Percentiles rank a stretch among this genome's conserved stretches.
Conservation (phyloP, 1,284 basidiomycete genomes). For the Laetiporus sulphureus region DNA sequence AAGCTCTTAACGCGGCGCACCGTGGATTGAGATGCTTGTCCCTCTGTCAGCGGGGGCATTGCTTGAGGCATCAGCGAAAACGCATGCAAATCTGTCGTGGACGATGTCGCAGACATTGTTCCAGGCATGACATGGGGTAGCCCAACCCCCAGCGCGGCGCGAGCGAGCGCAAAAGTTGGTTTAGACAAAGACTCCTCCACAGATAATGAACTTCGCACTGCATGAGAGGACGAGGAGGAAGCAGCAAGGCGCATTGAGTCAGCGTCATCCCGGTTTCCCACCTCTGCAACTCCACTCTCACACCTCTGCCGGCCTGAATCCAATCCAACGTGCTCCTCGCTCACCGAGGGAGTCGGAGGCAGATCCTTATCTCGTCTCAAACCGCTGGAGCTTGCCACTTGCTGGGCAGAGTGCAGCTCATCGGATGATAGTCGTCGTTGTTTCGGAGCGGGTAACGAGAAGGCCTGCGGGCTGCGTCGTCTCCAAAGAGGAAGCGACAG, state of each 20-base stretch:
- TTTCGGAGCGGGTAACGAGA: constrained; percentile 20
- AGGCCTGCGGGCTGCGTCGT: constrained; percentile 31
- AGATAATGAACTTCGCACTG: constrained; percentile 13
- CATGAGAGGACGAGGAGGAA: constrained; percentile 14
- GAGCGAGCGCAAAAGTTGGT: constrained; percentile 43
- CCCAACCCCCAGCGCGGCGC: constrained; percentile 52
- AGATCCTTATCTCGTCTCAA: constrained; percentile 53
- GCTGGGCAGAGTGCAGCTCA: constrained; percentile 23
- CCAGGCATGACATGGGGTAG: constrained; percentile 45
- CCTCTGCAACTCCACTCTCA: constrained; percentile 2
- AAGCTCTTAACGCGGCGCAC: constrained; percentile 44
- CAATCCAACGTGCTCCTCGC: constrained; percentile 12
- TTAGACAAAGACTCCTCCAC: constrained; percentile 21
- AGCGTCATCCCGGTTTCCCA: constrained; percentile 7
- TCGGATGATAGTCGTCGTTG: constrained; percentile 18
- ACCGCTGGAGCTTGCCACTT: constrained; percentile 16
- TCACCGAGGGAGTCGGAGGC: constrained; percentile 50
- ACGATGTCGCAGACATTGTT: constrained; percentile 33
- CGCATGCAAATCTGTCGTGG: constrained; percentile 35
- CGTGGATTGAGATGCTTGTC: constrained; percentile 11
- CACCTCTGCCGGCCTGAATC: constrained; percentile 1
- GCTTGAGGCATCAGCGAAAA: constrained; percentile 28
- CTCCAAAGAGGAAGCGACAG: constrained; percentile 63
- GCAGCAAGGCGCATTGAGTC: constrained; percentile 10
- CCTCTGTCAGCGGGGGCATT: constrained; percentile 7